These are phyloP conservation scores for Endotrypanum monterogeii DNA, from an alignment of 208 protist species.

Conservation along the genomic window DNA sequence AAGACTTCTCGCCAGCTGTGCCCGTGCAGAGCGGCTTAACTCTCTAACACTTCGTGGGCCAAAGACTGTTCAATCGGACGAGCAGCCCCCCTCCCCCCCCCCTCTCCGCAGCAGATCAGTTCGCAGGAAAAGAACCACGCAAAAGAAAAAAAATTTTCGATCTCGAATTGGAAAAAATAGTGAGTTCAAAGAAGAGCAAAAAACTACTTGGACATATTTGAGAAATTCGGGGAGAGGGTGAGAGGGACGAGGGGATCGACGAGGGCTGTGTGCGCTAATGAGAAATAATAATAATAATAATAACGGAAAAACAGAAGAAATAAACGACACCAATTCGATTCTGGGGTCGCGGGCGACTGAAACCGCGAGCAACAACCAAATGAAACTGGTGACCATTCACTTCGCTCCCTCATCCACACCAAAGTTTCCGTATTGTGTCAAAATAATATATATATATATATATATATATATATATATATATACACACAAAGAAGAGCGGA, in stretches of 20 bases:
- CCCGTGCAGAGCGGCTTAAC: neutral
- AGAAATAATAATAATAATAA: conserved; percentile 8
- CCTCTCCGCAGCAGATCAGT: neutral
- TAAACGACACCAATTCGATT: neutral
- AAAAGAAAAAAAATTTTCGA: too few species aligned
- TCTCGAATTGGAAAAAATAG: too few species aligned
- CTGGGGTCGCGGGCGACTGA: neutral
- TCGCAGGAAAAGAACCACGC: neutral
- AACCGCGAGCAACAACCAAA: neutral
- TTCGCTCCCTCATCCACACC: too few species aligned
- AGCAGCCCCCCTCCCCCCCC: too few species aligned
- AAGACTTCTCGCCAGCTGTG: neutral
- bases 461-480: too few species aligned
- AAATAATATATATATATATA: too few species aligned
- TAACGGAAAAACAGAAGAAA: conserved; percentile 12
- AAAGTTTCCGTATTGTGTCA: too few species aligned
- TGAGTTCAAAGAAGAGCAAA: too few species aligned
- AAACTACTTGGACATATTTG: neutral
- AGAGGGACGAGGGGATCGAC: neutral
- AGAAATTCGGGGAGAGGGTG: neutral
- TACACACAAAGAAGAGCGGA: neutral
- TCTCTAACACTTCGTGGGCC: neutral
- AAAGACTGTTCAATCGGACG: neutral
- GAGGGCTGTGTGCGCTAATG: neutral
- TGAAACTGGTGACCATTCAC: too few species aligned